Evolutionary conservation across 306 rosid species (phyloP).

Genomic region (Malus orientalis): DNA sequence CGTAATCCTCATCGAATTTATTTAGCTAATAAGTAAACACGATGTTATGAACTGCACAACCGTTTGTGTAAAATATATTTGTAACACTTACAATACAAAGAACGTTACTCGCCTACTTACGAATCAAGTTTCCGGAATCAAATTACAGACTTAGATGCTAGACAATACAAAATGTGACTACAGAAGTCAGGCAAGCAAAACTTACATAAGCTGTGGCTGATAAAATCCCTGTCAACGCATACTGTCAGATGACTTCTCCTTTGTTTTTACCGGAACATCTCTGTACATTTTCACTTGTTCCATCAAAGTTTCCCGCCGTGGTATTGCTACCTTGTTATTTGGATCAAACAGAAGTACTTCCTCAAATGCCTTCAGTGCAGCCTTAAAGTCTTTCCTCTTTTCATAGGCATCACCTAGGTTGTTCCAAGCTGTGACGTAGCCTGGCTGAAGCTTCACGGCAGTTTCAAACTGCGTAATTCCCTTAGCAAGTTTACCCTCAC

Average conservation of each 20-base stretch:
- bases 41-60: too few relatives aligned
- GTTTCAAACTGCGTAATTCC: slow-evolving; percentile 80
- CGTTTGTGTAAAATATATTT: neutral
- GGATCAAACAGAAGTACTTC: slow-evolving; percentile 92
- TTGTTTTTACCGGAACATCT: slow-evolving; percentile 66
- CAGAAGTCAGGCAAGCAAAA: neutral
- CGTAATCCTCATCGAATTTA: too few relatives aligned
- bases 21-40: too few relatives aligned
- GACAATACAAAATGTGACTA: neutral
- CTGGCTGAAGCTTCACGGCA: slow-evolving; percentile 91
- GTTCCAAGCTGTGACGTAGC: slow-evolving; percentile 97
- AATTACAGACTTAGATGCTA: neutral
- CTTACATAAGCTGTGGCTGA: slow-evolving; percentile 3
- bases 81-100: neutral
- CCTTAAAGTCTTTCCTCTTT: slow-evolving; percentile 56
- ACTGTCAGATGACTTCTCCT: slow-evolving; percentile 30
- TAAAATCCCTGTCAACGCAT: neutral
- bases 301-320: slow-evolving; percentile 71
- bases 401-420: slow-evolving; percentile 96
- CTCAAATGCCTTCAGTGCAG: slow-evolving; percentile 88
- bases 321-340: slow-evolving; percentile 81
- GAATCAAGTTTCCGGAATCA: neutral
- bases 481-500: slow-evolving; percentile 77
- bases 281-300: slow-evolving; percentile 47
- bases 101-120: neutral